Base-by-base conservation (phyloP, 331 rosid species). In the Arachis monticola region DNA sequence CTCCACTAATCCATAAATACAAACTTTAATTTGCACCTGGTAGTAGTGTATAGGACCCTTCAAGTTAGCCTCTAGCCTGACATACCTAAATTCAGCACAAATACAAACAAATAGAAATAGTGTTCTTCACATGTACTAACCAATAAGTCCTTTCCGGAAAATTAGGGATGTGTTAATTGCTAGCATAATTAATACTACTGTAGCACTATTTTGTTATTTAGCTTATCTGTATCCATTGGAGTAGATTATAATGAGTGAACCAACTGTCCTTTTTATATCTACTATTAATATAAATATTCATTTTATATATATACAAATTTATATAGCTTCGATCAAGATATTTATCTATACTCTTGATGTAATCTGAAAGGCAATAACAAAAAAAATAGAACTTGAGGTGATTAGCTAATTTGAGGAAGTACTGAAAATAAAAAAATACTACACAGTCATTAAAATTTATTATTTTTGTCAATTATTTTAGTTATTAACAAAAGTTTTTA, bases 1-100 rank as follows among this genome's bases (percentile, higher is more conserved):
- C 31, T 40, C 27, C 13, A 6, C 10, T 13, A 40, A 8, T 64
- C 70, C 4, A 8, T 63, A 17, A 22, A 22, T 8, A 57, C 27
- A 17, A 17, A 22, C 7, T 44, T 1, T 2, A 35, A 35, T 44
- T 44, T 72, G 41, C 56, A 72, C 58, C 67, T 31, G 44, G 40
- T 50, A 50, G 55, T n/a, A 3, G n/a, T 50, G 13, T 73, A 32
- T 47, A 3, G 50, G 51, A 9, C 69, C 42, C 64, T 71, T 57
- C 0, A n/a, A 58, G 44, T 40, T 58, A 55, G 46, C 10, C 27
- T 40, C 53, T 58, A 55, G 46, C 10, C 42, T 40, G 32, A 55
- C 65, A 58, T 11, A 53, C 63, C 67, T 38, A 69, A 70, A 56
- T 40, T 53, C 46, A 10, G 38, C 55, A 35, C 40, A 35, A 2